phyloP scores from a whole-genome alignment of 345 rosid species.

The Pistacia integerrima region DNA sequence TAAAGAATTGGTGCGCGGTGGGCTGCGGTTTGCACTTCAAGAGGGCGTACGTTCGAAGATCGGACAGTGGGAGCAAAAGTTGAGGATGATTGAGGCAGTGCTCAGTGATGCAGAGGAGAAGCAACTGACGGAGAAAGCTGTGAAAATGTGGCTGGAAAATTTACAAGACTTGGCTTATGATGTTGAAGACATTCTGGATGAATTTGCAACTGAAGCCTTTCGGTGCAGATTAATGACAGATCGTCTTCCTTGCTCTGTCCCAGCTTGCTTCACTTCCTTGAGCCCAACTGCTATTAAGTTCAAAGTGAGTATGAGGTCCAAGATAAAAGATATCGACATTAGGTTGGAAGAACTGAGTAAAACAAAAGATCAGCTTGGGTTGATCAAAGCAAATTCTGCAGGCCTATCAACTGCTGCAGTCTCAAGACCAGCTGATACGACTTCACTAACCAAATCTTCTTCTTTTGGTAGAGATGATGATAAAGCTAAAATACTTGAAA shows the following conservation, averaged over 20 bases:
- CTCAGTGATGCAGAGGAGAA: conserved; percentile 6
- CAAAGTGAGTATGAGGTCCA: neutral
- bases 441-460: neutral
- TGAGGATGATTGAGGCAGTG: neutral
- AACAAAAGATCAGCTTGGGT: neutral
- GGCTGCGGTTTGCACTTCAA: neutral
- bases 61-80: neutral
- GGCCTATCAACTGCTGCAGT: neutral
- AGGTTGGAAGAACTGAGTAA: neutral
- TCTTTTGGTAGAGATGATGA: conserved; percentile 6
- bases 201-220: neutral
- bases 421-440: neutral
- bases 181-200: conserved; percentile 13
- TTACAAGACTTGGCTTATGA: conserved; percentile 11
- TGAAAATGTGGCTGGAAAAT: conserved; percentile 9
- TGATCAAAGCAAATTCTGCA: neutral
- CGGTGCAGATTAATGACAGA: neutral
- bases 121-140: neutral
- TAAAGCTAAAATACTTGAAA: neutral
- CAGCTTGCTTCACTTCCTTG: conserved; percentile 6
- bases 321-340: neutral
- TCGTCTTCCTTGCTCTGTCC: neutral
- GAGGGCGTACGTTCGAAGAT: neutral
- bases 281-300: neutral
- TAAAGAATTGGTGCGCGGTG: neutral